Percentiles rank a stretch among this genome's conserved stretches.
Evolutionary conservation across 495 filamentous ascomycete genomes (phyloP).

Genomic region (Acidomyces sp.): DNA sequence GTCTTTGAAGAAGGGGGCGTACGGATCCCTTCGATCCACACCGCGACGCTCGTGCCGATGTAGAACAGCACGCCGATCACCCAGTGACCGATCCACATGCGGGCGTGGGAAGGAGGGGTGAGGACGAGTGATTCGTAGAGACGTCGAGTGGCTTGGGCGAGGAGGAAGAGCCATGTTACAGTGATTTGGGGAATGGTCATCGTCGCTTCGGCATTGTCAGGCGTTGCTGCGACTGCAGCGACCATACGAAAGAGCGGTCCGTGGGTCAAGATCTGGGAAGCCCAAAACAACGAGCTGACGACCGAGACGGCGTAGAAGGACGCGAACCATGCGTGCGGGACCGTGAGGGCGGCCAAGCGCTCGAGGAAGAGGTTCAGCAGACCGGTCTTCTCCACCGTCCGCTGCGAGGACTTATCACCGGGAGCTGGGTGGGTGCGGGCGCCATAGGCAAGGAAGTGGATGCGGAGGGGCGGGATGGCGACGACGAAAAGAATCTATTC

Average conservation of each 20-base stretch:
- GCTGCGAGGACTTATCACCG: constrained; percentile 22
- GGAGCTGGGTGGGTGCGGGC: constrained; percentile 46
- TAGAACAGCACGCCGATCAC: constrained; percentile 69
- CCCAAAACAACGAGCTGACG: constrained; percentile 64
- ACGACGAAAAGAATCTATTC: constrained; percentile 45
- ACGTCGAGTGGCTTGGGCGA: constrained; percentile 59
- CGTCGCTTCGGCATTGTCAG: constrained; percentile 21
- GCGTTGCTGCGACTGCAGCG: constrained; percentile 12
- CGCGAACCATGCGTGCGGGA: constrained; percentile 78
- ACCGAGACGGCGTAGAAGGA: constrained; percentile 75
- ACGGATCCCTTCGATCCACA: constrained; percentile 85
- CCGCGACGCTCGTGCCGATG: constrained; percentile 48
- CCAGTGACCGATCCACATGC: constrained; percentile 80
- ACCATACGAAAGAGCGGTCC: constrained; percentile 40
- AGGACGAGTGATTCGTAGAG: constrained; percentile 57
- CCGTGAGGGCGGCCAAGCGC: constrained; percentile 38
- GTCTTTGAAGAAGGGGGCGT: constrained; percentile 18
- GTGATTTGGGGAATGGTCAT: constrained; percentile 56
- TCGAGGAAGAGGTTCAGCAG: constrained; percentile 31
- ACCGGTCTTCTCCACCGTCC: constrained; percentile 8
- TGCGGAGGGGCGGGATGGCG: constrained; percentile 36
- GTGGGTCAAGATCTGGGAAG: constrained; percentile 44
- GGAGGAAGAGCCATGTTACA: constrained; percentile 56
- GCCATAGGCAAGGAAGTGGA: constrained; percentile 47
- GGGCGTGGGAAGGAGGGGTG: constrained; percentile 47